These are phyloP conservation scores for Penicillium thymicola DNA, from an alignment of 2,329 filamentous ascomycete species.

Conservation along the genomic window DNA sequence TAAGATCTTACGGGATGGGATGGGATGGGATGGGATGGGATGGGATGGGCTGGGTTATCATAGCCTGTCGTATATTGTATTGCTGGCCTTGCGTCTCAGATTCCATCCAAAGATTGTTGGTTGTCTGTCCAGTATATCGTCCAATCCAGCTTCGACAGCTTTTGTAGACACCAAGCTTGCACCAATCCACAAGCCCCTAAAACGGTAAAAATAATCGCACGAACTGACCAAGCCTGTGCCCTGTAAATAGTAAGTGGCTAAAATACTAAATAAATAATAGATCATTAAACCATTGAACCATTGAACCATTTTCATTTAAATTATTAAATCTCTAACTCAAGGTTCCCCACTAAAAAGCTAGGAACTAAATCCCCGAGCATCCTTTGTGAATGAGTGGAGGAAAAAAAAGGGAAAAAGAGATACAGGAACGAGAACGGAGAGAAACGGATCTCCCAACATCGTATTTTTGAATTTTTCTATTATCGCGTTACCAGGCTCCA, in stretches of 20 bases:
- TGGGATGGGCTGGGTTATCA: too few relatives aligned
- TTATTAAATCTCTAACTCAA: not conserved
- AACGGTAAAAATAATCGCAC: too few relatives aligned
- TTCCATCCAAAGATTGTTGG: not conserved
- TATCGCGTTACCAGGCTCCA: constrained; percentile 22
- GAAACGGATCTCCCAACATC: constrained; percentile 29
- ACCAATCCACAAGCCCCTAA: too few relatives aligned
- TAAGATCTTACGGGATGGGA: not conserved
- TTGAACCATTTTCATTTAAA: too few relatives aligned
- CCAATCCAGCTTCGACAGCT: too few relatives aligned
- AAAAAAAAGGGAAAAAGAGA: constrained; percentile 20
- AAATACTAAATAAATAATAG: too few relatives aligned
- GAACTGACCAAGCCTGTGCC: too few relatives aligned
- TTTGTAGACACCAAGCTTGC: not conserved
- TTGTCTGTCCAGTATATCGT: not conserved
- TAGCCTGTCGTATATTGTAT: not conserved
- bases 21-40: too few relatives aligned
- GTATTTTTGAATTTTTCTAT: constrained; percentile 4
- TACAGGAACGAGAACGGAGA: constrained; percentile 30
- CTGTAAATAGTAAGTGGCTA: too few relatives aligned
- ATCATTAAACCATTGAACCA: too few relatives aligned
- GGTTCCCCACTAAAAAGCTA: constrained; percentile 23
- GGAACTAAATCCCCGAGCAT: constrained; percentile 31
- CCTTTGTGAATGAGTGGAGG: constrained; percentile 27
- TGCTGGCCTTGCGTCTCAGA: not conserved